phyloP scores from a whole-genome alignment of 257 asterid species.

The Solanum ossicruentum region DNA sequence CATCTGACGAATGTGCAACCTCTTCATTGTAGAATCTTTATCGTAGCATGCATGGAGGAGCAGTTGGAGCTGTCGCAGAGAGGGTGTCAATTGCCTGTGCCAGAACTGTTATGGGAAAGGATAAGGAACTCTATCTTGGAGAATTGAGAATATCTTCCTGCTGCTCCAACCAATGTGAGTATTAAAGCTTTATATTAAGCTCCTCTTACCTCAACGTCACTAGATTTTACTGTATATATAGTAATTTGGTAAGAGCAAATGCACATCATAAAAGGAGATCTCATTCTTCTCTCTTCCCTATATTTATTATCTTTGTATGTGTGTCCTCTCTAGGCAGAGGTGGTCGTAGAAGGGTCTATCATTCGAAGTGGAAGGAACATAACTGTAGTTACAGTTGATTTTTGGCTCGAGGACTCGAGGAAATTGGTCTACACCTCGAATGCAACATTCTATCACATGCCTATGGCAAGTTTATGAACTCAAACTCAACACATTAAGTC shows the following conservation, averaged over 20 bases:
- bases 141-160: conserved; percentile 68
- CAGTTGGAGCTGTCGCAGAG: conserved; percentile 62
- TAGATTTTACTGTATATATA: background rate
- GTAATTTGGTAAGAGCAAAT: background rate
- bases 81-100: conserved; percentile 70
- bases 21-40: conserved; percentile 38
- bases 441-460: conserved; percentile 61
- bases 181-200: background rate
- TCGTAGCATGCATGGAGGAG: conserved; percentile 83
- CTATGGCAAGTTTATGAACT: conserved; percentile 49
- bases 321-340: conserved; percentile 37
- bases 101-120: conserved; percentile 68
- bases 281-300: background rate
- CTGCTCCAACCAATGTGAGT: conserved; percentile 54
- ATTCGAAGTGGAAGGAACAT: conserved; percentile 73
- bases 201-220: background rate
- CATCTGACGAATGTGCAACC: background rate
- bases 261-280: background rate
- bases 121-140: conserved; percentile 66
- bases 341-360: conserved; percentile 48
- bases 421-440: conserved; percentile 46
- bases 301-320: background rate
- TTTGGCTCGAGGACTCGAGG: conserved; percentile 40
- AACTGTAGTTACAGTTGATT: conserved; percentile 51
- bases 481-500: background rate